Base-by-base conservation (phyloP, 2,329 filamentous ascomycete species). In the Graphium sp. region DNA sequence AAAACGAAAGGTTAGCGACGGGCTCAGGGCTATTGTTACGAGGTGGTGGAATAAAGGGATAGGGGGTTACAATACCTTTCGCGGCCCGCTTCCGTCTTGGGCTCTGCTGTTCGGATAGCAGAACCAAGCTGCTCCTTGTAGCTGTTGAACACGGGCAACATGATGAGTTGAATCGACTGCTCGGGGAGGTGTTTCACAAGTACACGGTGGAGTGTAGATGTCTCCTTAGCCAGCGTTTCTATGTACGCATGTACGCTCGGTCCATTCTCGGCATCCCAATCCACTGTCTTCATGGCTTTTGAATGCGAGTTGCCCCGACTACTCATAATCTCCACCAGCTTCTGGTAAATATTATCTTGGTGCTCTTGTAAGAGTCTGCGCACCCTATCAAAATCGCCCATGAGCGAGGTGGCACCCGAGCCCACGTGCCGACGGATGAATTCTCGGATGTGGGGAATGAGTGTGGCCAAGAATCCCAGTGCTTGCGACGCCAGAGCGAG, bases 271-370 rank as follows among this genome's bases (percentile, higher is more conserved):
- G 55, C 44, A 24, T 49, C 45, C 78, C 83, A 93, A 37, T 81
- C 62, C 23, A 85, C 67, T 27, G 69, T 66, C 45, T 68, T 75
- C 58, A 93, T 74, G 15, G 71, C 67, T 44, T 74, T 76, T 22
- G 82, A 74, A 42, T 87, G 83, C 6, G 74, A 57, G 4, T 68
- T 58, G 2, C 82, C 81, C 5, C 84, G 71, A 2, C 71, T 72
- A 31, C 74, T 77, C 79, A 94, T 91, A 29, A 94, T 93, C 38
- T 92, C 83, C 12, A 92, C 79, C 1, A 94, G 59, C 47, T 94
- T 94, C 44, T 92, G 83, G 47, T 89, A 83, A 34, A 94, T 92
- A 35, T 70, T 84, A 36, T 75, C 74, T 46, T 92, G 84, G 45
- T 94, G 85, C 45, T 94, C 85, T 45, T 92, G 82, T 39, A 80